Conservation (phyloP, 805 yeast genomes). For the Tetrapisispora arboricola region DNA sequence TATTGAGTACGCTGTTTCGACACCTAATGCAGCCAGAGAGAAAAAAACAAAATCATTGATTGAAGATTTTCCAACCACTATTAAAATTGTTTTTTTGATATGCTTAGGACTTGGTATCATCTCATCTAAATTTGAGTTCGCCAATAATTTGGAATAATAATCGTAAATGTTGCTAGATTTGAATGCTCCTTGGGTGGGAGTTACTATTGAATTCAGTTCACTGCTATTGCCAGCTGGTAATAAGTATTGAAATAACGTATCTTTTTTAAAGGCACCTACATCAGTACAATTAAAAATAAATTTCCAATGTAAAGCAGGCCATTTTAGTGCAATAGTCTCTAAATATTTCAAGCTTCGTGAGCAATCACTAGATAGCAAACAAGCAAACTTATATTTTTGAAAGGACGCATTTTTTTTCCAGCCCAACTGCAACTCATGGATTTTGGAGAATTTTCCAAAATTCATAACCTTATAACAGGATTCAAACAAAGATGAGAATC, state of each 20-base stretch:
- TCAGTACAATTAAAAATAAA: slow-evolving; percentile 45
- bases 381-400: slow-evolving; percentile 41
- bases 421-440: slow-evolving; percentile 5
- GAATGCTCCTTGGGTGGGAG: slow-evolving; percentile 19
- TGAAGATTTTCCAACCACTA: slow-evolving; percentile 29
- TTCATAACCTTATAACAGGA: slow-evolving; percentile 1
- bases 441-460: neutral
- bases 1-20: slow-evolving; percentile 7
- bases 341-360: slow-evolving; percentile 66
- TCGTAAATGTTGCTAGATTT: slow-evolving; percentile 41
- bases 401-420: slow-evolving; percentile 9
- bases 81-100: slow-evolving; percentile 11
- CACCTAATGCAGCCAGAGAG: slow-evolving; percentile 19
- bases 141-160: slow-evolving; percentile 33
- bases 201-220: slow-evolving; percentile 21
- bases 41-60: slow-evolving; percentile 21
- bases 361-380: slow-evolving; percentile 48
- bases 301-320: slow-evolving; percentile 66
- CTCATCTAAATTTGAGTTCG: slow-evolving; percentile 8
- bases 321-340: slow-evolving; percentile 68
- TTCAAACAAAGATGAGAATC: slow-evolving; percentile 25
- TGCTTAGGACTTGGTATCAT: neutral
- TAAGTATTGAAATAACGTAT: slow-evolving; percentile 42
- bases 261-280: slow-evolving; percentile 5
- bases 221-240: slow-evolving; percentile 66